Evolutionary conservation across 2,329 filamentous ascomycete genomes (phyloP).

Genomic region (Pestalotiopsis sp.): DNA sequence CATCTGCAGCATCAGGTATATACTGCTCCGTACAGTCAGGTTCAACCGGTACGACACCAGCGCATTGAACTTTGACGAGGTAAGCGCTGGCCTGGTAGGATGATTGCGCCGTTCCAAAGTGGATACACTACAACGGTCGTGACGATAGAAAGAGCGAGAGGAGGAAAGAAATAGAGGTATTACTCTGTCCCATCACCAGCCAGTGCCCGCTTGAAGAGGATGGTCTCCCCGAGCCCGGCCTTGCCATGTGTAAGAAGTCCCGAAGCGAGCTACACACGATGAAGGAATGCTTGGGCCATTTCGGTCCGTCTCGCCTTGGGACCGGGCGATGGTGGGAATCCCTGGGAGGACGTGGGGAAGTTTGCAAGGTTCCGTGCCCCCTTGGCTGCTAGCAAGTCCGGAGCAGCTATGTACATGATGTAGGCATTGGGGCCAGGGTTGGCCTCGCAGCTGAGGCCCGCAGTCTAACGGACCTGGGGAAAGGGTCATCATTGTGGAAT

Average conservation of each 20-base stretch:
- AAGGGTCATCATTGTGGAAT: conserved; percentile 1
- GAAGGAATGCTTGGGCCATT: not conserved
- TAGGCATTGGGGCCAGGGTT: not conserved
- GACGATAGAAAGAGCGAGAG: too few species aligned
- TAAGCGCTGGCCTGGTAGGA: too few species aligned
- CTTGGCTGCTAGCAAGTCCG: not conserved
- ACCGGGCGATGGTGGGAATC: conserved; percentile 4
- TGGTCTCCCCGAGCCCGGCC: not conserved
- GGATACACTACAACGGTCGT: too few species aligned
- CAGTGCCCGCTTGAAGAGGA: not conserved
- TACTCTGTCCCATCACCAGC: not conserved
- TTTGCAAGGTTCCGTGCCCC: not conserved
- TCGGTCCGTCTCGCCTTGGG: conserved; percentile 9
- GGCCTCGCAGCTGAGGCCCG: not conserved
- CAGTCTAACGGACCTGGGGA: conserved; percentile 8
- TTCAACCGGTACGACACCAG: too few species aligned
- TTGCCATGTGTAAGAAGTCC: not conserved
- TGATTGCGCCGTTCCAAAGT: too few species aligned
- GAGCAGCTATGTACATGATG: not conserved
- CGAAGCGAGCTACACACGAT: not conserved
- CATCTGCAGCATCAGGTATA: not conserved
- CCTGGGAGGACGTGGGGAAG: not conserved
- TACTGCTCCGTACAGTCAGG: too few species aligned
- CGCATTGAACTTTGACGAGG: too few species aligned
- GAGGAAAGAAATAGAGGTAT: not conserved